Evolutionary conservation across 257 asterid genomes (phyloP).

Genomic region (Datura wrightii): DNA sequence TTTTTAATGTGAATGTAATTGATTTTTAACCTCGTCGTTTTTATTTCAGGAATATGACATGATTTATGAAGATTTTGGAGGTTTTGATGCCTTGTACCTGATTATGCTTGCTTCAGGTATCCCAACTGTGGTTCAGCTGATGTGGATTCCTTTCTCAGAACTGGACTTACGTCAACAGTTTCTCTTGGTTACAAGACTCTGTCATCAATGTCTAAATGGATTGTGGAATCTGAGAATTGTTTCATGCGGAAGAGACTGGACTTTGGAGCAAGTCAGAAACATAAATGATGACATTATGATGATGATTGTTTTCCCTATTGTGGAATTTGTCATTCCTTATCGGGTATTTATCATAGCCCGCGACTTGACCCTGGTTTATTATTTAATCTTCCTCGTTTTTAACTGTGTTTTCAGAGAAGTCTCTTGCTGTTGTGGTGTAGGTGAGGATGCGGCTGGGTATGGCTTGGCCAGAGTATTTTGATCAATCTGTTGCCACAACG

Average conservation of each 20-base stretch:
- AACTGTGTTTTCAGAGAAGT: conserved; percentile 27
- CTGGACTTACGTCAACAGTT: conserved; percentile 70
- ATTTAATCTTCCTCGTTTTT: conserved; percentile 27
- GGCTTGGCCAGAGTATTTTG: conserved; percentile 95
- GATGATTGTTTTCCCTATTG: conserved; percentile 75
- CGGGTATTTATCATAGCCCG: conserved; percentile 55
- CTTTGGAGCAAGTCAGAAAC: conserved; percentile 47
- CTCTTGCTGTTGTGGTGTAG: conserved; percentile 48
- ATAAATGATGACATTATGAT: conserved; percentile 80
- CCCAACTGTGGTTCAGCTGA: conserved; percentile 88
- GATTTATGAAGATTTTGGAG: conserved; percentile 90
- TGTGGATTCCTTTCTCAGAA: conserved; percentile 95
- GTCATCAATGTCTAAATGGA: conserved; percentile 62
- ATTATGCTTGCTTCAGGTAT: conserved; percentile 81
- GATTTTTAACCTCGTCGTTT: conserved; percentile 34
- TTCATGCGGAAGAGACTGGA: conserved; percentile 60
- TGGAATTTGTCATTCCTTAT: conserved; percentile 86
- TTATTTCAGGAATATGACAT: conserved; percentile 77
- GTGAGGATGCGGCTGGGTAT: conserved; percentile 80
- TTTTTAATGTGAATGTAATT: conserved; percentile 15
- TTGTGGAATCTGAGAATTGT: conserved; percentile 63
- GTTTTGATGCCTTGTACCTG: conserved; percentile 89
- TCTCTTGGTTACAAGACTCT: conserved; percentile 57
- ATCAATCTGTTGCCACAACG: conserved; percentile 69
- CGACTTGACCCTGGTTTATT: conserved; percentile 14